Base-by-base conservation (phyloP, 2,329 filamentous ascomycete genomes). In the Fusarium pseudonygamai region DNA sequence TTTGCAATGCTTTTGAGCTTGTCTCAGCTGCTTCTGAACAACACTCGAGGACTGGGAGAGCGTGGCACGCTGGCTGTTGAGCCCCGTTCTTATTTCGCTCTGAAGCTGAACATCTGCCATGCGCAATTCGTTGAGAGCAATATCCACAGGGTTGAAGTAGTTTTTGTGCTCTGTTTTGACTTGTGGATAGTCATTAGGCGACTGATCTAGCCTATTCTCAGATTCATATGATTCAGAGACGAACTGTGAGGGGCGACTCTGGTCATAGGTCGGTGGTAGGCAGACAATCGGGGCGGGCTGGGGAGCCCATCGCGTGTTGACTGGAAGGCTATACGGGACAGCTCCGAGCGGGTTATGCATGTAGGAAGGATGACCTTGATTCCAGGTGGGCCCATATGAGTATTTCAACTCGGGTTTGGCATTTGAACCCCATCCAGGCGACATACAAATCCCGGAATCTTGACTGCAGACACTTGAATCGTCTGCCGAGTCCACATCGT, bases 131-230 rank as follows among this genome's bases (percentile, higher is more conserved):
- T 36, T 52, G 16, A 52, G 32, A 2, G 18, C 4, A 14, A 5
- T 4, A 14, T 34, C 6, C 24, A 0, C 0, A 20, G 14, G 0
- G 9, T 11, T 8, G 12, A 11, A 3, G n/a, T 26, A 34, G n/a
- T 16, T 26, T 22, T 34, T 10, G n/a, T 24, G n/a, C 16, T 36
- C 32, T 20, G 13, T 7, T 36, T 20, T 52, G 32, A 36, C 9
- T 9, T 52, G 30, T 20, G n/a, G 18, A 16, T 36, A 2, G 18
- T 36, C 49, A 34, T 52, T 22, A 7, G 28, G 22, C n/a, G 12
- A 20, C 30, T 20, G 30, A 20, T 20, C 30, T 34, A 8, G 6
- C n/a, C 32, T 16, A 14, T 34, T 18, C 30, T 34, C 30, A 3
- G n/a, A 22, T 26, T 22, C 32, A 26, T 36, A 13, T 26, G 49